These are phyloP conservation scores for Polyporus tsugae DNA, from an alignment of 1,284 basidiomycete species.

Conservation along the genomic window DNA sequence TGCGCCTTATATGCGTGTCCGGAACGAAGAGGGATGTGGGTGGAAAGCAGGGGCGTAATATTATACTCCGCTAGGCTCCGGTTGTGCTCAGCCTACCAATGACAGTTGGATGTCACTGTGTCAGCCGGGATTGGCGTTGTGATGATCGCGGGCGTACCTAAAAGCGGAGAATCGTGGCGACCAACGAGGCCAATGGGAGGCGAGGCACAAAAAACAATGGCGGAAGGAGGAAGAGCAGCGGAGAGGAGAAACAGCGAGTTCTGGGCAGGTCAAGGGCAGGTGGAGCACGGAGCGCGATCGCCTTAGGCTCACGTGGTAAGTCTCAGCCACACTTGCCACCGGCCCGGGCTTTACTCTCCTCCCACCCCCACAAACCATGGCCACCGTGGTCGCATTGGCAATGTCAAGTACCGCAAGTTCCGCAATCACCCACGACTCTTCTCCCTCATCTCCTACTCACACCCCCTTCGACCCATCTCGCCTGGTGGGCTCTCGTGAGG, in stretches of 20 bases:
- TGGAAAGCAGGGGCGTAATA: not conserved
- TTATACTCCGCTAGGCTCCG: not conserved
- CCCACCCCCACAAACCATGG: not conserved
- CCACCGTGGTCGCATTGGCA: not conserved
- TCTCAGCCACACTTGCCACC: not conserved
- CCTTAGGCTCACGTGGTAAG: not conserved
- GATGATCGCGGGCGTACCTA: not conserved
- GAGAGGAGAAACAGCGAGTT: not conserved
- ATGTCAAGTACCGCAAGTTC: not conserved
- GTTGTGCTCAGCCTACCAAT: not conserved
- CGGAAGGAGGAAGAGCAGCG: not conserved
- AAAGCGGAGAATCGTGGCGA: not conserved
- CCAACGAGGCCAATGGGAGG: not conserved
- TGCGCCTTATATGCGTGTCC: not conserved
- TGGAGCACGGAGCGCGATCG: not conserved
- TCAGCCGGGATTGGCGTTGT: slow-evolving; percentile 2
- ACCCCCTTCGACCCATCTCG: not conserved
- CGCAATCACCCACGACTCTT: not conserved
- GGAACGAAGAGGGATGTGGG: not conserved
- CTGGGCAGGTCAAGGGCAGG: not conserved
- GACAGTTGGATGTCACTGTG: not conserved
- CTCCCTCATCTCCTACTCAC: not conserved
- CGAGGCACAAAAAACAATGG: slow-evolving; percentile 2
- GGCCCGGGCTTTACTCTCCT: not conserved
- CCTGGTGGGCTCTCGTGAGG: not conserved